A percentile compares a stretch with the other conserved stretches of the same genome.
Evolutionary conservation across 352 stramenopile genomes (phyloP).

Genomic region (Globisporangium perplexum): DNA sequence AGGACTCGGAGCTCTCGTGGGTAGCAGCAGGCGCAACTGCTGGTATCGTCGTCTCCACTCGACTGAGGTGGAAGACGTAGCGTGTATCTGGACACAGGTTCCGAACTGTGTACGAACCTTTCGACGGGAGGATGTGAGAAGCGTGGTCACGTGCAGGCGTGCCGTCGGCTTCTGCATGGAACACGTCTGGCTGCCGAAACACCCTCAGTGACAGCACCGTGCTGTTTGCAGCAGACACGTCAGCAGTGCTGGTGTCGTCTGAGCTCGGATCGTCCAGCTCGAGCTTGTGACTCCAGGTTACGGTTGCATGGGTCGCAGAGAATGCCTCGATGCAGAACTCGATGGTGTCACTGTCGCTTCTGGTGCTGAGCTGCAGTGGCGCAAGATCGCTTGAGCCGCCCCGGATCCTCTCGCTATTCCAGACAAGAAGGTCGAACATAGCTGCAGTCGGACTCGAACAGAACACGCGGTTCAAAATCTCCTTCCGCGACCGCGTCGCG

Average conservation of each 20-base stretch:
- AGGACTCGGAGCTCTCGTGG: not conserved
- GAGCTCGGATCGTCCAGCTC: not conserved
- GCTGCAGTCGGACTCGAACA: constrained; percentile 24
- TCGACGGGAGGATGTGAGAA: constrained; percentile 21
- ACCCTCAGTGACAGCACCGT: constrained; percentile 8
- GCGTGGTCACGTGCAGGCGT: not conserved
- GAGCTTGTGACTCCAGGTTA: constrained; percentile 22
- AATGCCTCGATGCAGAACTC: constrained; percentile 18
- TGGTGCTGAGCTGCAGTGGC: not conserved
- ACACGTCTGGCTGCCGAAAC: not conserved
- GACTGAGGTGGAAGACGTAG: constrained; percentile 29
- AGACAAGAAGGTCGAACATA: constrained; percentile 25
- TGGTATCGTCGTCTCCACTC: constrained; percentile 6
- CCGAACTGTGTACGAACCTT: constrained; percentile 31
- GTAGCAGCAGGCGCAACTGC: too few species aligned
- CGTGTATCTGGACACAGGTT: constrained; percentile 40
- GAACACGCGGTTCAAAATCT: constrained; percentile 23
- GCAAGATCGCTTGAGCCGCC: not conserved
- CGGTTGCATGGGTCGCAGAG: constrained; percentile 24
- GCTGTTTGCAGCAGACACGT: not conserved
- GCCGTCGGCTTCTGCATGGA: not conserved
- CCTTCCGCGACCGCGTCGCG: constrained; percentile 21
- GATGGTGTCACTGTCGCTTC: not conserved
- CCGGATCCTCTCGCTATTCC: constrained; percentile 13
- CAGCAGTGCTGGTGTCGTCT: not conserved